Evolutionary conservation across 2,329 filamentous ascomycete species (phyloP).

Genomic region (Aspergillus terreus): DNA sequence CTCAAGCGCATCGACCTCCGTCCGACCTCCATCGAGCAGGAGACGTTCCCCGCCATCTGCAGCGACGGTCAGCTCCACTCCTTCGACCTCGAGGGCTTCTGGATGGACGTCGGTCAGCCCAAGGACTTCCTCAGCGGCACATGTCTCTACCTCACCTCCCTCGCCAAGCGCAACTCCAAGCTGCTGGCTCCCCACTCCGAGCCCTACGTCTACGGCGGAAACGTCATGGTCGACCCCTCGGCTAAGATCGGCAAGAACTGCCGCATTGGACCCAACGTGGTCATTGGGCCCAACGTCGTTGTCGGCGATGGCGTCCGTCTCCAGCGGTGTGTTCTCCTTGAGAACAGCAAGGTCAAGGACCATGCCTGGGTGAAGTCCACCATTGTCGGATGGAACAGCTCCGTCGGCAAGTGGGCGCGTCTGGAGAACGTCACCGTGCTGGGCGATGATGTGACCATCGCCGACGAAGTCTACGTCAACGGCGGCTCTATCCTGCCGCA

Average conservation of each 20-base stretch:
- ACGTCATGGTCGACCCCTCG: slow-evolving; percentile 89
- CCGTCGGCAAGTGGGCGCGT: slow-evolving; percentile 90
- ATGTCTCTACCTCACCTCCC: slow-evolving; percentile 89
- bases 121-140: slow-evolving; percentile 98
- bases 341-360: slow-evolving; percentile 92
- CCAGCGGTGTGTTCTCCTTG: slow-evolving; percentile 85
- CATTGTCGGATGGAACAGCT: slow-evolving; percentile 98
- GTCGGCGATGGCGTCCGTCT: slow-evolving; percentile 91
- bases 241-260: slow-evolving; percentile 98
- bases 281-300: slow-evolving; percentile 87
- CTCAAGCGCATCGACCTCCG: slow-evolving; percentile 90
- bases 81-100: slow-evolving; percentile 95
- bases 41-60: slow-evolving; percentile 94
- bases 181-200: slow-evolving; percentile 70
- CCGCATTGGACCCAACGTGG: slow-evolving; percentile 95
- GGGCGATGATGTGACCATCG: slow-evolving; percentile 95
- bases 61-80: slow-evolving; percentile 88
- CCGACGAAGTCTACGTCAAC: slow-evolving; percentile 98
- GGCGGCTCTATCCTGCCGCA: slow-evolving; percentile 91
- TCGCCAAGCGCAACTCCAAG: slow-evolving; percentile 86
- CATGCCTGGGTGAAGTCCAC: slow-evolving; percentile 99
- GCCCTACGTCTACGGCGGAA: slow-evolving; percentile 84
- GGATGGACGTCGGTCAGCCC: slow-evolving; percentile 98
- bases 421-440: slow-evolving; percentile 98
- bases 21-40: slow-evolving; percentile 96